Percentiles rank a stretch among this genome's conserved stretches.
Evolutionary conservation across 331 rosid genomes (phyloP).

Genomic region (Telfairia occidentalis): DNA sequence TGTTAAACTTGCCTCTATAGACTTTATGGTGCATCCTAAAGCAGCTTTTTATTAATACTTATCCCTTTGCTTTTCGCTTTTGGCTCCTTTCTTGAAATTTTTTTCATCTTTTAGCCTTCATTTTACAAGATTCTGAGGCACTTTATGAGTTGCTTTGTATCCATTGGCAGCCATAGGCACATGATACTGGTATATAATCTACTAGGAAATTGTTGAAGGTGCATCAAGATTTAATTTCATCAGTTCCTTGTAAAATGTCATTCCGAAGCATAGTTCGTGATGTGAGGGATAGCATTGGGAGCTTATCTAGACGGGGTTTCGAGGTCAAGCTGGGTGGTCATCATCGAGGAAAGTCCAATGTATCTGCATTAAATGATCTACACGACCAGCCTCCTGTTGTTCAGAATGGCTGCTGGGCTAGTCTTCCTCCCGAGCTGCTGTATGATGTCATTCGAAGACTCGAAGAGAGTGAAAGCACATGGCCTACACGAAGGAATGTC

Average conservation of each 20-base stretch:
- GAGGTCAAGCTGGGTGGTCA: conserved; percentile 52
- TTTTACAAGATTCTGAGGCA: conserved; percentile 9
- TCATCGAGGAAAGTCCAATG: conserved; percentile 61
- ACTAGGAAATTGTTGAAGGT: conserved; percentile 14
- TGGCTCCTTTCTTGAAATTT: conserved; percentile 1
- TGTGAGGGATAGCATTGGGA: conserved; percentile 76
- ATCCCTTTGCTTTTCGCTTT: conserved; percentile 14
- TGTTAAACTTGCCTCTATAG: conserved; percentile 12
- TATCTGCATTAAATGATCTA: conserved; percentile 48
- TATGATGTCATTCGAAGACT: conserved; percentile 71
- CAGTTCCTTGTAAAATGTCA: conserved; percentile 43
- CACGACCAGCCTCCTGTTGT: conserved; percentile 46
- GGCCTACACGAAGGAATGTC: conserved; percentile 81
- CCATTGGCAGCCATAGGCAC: conserved; percentile 31
- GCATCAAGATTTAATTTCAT: conserved; percentile 9
- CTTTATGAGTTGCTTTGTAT: conserved; percentile 21
- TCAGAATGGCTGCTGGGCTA: conserved; percentile 77
- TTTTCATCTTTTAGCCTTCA: neutral
- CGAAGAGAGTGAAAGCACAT: conserved; percentile 73
- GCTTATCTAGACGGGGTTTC: conserved; percentile 70
- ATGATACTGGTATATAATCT: conserved; percentile 22
- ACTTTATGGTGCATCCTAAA: conserved; percentile 12
- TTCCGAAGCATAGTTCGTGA: conserved; percentile 89
- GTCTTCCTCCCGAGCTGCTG: conserved; percentile 64
- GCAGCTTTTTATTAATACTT: neutral